Evolutionary conservation across 805 yeast species (phyloP).

Genomic region (Starmera caribaea): DNA sequence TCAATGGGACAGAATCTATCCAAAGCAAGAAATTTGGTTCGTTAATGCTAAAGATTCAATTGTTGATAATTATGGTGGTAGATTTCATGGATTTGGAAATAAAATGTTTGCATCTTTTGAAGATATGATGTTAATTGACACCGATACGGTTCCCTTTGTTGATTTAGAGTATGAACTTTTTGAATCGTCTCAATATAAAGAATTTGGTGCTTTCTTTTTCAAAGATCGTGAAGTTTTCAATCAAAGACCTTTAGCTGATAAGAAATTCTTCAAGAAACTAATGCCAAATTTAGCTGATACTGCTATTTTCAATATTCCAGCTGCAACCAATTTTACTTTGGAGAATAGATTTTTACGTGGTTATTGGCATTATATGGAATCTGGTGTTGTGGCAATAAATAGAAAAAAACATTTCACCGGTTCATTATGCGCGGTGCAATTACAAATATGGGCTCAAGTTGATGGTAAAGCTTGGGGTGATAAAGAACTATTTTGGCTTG

Average conservation of each 20-base stretch:
- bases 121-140: conserved; percentile 39
- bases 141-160: conserved; percentile 39
- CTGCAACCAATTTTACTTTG: conserved; percentile 24
- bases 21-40: conserved; percentile 32
- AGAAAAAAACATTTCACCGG: conserved; percentile 38
- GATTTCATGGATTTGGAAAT: conserved; percentile 34
- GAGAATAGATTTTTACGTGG: conserved; percentile 32
- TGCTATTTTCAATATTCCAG: conserved; percentile 28
- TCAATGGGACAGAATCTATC: conserved; percentile 16
- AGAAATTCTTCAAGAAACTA: conserved; percentile 33
- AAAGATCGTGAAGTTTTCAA: conserved; percentile 37
- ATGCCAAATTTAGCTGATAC: conserved; percentile 34
- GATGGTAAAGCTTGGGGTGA: conserved; percentile 57
- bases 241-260: conserved; percentile 24
- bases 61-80: conserved; percentile 14
- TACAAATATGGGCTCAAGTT: conserved; percentile 34
- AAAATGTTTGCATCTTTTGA: conserved; percentile 39
- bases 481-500: conserved; percentile 66
- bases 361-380: conserved; percentile 36
- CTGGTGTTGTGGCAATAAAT: conserved; percentile 34
- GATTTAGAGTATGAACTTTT: conserved; percentile 30
- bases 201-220: conserved; percentile 35
- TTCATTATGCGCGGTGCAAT: conserved; percentile 30
- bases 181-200: conserved; percentile 23
- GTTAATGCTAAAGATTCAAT: conserved; percentile 20